Evolutionary conservation across 1,284 basidiomycete species (phyloP), one percentile per base, ranked within the genome.

Genomic region (Erythrobasidium hasegawianum): DNA sequence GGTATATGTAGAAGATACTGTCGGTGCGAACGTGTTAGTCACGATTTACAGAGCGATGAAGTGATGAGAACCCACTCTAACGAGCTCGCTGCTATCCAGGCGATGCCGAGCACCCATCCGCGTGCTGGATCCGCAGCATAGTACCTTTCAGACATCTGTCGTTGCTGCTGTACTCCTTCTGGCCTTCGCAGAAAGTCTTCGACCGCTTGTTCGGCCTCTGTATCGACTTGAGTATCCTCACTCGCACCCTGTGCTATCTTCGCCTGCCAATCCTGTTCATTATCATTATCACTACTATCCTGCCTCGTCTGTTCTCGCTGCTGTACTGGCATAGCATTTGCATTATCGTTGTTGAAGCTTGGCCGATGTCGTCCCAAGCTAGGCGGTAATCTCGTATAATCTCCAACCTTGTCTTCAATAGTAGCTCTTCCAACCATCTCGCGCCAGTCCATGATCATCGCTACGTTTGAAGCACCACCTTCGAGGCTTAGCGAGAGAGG

Each of bases 401-500:
- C 56, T 9, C 59, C 59, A 4, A 68, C 59, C 11, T 52, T 38
- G 0, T 55, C 40, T 13, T 72, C 70, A 24, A 87, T 83, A 0
- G 90, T 91, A 1, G 88, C 85, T 64, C 84, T 79, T 8, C 90
- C 88, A 0, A 89, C 88, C 83, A 98, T 87, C 77, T 97, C 90
- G 54, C 91, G 83, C 95, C 95, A 98, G 79, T 98, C 94, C 85
- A 98, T 89, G 33, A 97, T 81, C 88, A 93, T 90, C 82, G 87
- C 89, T 52, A 94, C 86, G 75, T 85, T 91, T 8, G 87, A 81
- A 1, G 89, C 83, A 10, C 90, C 90, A 29, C 91, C 94, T 76
- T 92, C 90, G 76, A 93, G 91, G 20, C 82, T 80, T 11, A 97
- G 81, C 9, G 87, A 85, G 33, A 81, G 78, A 1, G 86, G 81